Conservation (phyloP, 2,329 filamentous ascomycete genomes). For the Amauroascus niger region DNA sequence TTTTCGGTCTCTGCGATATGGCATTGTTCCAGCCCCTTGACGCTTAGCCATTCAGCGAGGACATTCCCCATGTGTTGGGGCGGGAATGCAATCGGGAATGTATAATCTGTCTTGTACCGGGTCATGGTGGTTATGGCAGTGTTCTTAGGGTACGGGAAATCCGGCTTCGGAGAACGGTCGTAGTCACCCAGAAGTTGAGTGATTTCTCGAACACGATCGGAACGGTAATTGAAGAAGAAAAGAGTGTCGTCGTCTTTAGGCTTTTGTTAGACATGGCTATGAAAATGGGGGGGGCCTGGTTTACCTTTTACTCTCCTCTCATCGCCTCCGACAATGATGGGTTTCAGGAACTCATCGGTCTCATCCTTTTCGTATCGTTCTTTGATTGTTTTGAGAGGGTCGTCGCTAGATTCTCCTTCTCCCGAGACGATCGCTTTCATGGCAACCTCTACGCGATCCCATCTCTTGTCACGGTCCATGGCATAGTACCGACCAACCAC, state of each 20-base stretch:
- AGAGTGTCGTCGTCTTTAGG: slow-evolving; percentile 72
- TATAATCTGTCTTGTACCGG: slow-evolving; percentile 91
- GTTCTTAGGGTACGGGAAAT: slow-evolving; percentile 90
- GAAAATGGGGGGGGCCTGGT: slow-evolving; percentile 18
- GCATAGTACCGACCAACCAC: slow-evolving; percentile 94
- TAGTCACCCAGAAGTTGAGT: slow-evolving; percentile 87
- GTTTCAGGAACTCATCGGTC: slow-evolving; percentile 96
- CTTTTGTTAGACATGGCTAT: neutral
- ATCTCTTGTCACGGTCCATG: slow-evolving; percentile 99
- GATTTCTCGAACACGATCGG: slow-evolving; percentile 91
- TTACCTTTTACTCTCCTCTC: slow-evolving; percentile 74
- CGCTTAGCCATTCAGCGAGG: slow-evolving; percentile 90
- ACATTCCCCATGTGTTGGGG: slow-evolving; percentile 96
- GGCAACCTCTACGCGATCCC: slow-evolving; percentile 86
- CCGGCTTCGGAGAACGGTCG: slow-evolving; percentile 79
- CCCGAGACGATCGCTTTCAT: slow-evolving; percentile 77
- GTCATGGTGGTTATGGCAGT: slow-evolving; percentile 90
- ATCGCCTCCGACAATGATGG: slow-evolving; percentile 85
- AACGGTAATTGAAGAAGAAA: slow-evolving; percentile 99
- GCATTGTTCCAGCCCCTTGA: slow-evolving; percentile 82
- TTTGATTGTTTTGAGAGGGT: slow-evolving; percentile 78
- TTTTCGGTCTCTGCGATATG: slow-evolving; percentile 98
- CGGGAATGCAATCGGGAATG: slow-evolving; percentile 83
- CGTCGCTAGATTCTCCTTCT: slow-evolving; percentile 74
- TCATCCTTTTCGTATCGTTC: slow-evolving; percentile 79